Evolutionary conservation across 805 yeast genomes (phyloP), one percentile per base, ranked within the genome.

Genomic region (Ogataea pilisensis): DNA sequence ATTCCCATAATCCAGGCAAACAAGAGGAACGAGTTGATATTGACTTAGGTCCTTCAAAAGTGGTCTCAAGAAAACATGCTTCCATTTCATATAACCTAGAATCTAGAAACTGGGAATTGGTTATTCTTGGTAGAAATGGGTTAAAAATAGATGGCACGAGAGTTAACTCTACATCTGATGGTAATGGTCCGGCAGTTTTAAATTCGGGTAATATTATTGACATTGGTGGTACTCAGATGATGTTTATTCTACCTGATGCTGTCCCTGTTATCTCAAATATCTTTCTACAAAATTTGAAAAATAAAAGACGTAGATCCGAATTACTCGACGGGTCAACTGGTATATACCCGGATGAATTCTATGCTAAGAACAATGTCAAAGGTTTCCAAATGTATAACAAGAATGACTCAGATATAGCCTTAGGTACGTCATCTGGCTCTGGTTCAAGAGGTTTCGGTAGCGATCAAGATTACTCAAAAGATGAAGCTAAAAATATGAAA

Each of bases 141-240:
- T 87, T 95, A 20, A 82, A 90, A 54, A 79, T 93, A 20, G 96
- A 93, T 65, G 85, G 87, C 24, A 64, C 61, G n/a, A 68, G 77
- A 51, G 45, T 61, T n/a, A 59, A 54, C 33, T 62, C 73, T 31
- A 59, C 68, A 30, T 56, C 61, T 22, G 63, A 62, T 21, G 70
- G 68, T 8, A 53, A 58, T 11, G 51, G 49, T 0, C 70, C 74
- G 3, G 73, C 82, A 12, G 73, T 80, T 11, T 72, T 93, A 41
- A 73, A 75, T 38, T 82, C 95, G 2, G 99, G 99, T n/a, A 85
- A 91, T 31, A 79, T 93, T 14, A 65, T 93, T 42, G 99, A 93
- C 55, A 81, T 93, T 34, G 98, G 98, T 14, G 97, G 97, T 5
- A 89, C 96, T 9, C 98, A 93, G 64, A 93, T 93, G 98, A 91